phyloP scores from a whole-genome alignment of 2,329 filamentous ascomycete genomes.

The Cladosporium sp. region DNA sequence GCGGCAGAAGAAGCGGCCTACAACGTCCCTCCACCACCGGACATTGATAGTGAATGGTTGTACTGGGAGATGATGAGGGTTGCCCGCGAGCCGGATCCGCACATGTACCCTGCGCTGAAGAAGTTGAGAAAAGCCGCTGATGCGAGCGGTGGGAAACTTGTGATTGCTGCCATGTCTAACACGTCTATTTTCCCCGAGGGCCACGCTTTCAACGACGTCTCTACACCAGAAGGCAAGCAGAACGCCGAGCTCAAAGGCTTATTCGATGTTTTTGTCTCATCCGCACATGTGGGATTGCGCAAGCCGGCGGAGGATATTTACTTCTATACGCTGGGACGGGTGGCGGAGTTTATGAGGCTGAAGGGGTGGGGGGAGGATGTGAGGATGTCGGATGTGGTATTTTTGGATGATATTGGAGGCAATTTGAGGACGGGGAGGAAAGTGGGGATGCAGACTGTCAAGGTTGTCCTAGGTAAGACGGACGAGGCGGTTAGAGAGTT shows the following conservation, averaged over 20 bases:
- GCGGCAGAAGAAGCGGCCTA: constrained; percentile 26
- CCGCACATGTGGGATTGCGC: constrained; percentile 78
- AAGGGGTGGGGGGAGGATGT: constrained; percentile 54
- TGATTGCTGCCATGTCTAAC: constrained; percentile 82
- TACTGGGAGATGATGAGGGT: constrained; percentile 89
- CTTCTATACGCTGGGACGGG: constrained; percentile 61
- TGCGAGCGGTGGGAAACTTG: constrained; percentile 45
- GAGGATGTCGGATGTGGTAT: constrained; percentile 66
- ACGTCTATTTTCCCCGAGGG: constrained; percentile 79
- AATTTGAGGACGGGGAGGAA: constrained; percentile 78
- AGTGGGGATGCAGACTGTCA: constrained; percentile 76
- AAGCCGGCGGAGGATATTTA: constrained; percentile 88
- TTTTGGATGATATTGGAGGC: constrained; percentile 90
- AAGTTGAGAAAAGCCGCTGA: constrained; percentile 50
- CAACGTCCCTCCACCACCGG: constrained; percentile 58
- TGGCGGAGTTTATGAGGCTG: constrained; percentile 59
- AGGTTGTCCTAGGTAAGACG: constrained; percentile 73
- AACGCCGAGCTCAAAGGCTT: constrained; percentile 53
- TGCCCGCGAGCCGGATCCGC: constrained; percentile 69
- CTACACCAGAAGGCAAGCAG: constrained; percentile 35
- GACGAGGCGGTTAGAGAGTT: constrained; percentile 78
- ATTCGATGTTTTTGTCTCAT: constrained; percentile 86
- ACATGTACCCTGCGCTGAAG: constrained; percentile 79
- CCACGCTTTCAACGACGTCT: constrained; percentile 60
- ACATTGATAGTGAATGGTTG: constrained; percentile 70